Evolutionary conservation across 2,329 filamentous ascomycete species (phyloP).

Genomic region (Ceratocystis ficicola): DNA sequence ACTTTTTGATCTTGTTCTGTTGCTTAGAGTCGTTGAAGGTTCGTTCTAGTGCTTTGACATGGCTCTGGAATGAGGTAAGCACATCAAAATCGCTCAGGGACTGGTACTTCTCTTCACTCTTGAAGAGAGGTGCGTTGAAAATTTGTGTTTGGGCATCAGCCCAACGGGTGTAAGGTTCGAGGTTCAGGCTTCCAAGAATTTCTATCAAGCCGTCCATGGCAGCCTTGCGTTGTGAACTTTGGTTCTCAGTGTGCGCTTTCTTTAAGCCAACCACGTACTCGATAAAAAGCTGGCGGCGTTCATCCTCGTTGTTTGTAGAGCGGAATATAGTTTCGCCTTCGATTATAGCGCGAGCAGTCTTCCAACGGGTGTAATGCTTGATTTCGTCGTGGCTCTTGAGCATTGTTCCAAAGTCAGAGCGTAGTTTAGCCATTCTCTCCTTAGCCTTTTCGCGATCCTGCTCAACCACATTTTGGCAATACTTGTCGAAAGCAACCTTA

Average conservation of each 20-base stretch:
- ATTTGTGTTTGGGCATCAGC: conserved; percentile 76
- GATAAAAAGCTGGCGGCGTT: conserved; percentile 81
- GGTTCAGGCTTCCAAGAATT: conserved; percentile 64
- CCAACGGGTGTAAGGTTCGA: conserved; percentile 94
- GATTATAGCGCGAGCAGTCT: conserved; percentile 84
- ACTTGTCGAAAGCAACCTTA: conserved; percentile 87
- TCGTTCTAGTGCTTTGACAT: conserved; percentile 85
- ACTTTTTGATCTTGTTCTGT: conserved; percentile 68
- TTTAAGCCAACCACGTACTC: conserved; percentile 83
- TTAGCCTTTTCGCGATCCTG: conserved; percentile 93
- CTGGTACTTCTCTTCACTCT: conserved; percentile 74
- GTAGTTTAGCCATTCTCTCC: conserved; percentile 81
- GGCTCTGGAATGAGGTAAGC: conserved; percentile 83
- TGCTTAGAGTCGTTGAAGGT: conserved; percentile 85
- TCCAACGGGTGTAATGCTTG: conserved; percentile 93
- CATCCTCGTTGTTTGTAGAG: conserved; percentile 74
- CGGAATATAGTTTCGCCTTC: conserved; percentile 93
- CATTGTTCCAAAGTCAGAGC: conserved; percentile 91
- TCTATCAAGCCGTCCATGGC: conserved; percentile 74
- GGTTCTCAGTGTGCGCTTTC: conserved; percentile 64
- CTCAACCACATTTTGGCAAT: conserved; percentile 73
- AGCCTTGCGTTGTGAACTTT: conserved; percentile 58
- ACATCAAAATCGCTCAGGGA: conserved; percentile 78
- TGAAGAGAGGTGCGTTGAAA: conserved; percentile 26
- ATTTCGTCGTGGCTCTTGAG: conserved; percentile 93